phyloP scores from a whole-genome alignment of 2,329 filamentous ascomycete species.

The Alternaria solani region DNA sequence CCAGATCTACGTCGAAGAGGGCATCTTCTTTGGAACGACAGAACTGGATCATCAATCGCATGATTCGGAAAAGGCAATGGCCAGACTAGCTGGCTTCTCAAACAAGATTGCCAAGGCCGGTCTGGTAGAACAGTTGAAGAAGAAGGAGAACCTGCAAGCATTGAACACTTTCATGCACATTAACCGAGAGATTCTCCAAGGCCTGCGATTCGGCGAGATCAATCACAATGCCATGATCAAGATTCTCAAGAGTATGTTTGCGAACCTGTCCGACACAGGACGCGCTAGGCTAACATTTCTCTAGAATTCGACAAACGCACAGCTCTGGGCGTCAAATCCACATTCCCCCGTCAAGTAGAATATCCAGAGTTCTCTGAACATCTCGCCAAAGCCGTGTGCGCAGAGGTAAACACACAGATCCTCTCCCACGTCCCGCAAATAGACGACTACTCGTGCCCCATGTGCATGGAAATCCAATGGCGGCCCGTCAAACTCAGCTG shows the following conservation, averaged over 20 bases:
- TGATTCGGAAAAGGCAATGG: constrained; percentile 69
- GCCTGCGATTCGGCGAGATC: constrained; percentile 83
- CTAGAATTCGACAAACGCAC: constrained; percentile 88
- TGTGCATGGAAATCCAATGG: constrained; percentile 82
- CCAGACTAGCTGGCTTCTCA: constrained; percentile 76
- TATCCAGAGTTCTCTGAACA: constrained; percentile 67
- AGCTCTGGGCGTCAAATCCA: constrained; percentile 71
- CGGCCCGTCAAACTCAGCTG: constrained; percentile 80
- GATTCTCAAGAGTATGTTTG: constrained; percentile 79
- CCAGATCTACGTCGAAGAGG: constrained; percentile 79
- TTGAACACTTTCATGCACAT: constrained; percentile 74
- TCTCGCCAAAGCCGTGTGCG: constrained; percentile 78
- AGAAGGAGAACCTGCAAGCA: constrained; percentile 69
- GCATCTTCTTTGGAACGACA: constrained; percentile 81
- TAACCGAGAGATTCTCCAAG: constrained; percentile 79
- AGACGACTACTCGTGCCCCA: constrained; percentile 84
- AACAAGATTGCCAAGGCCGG: constrained; percentile 68
- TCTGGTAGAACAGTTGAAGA: constrained; percentile 68
- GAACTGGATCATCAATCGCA: constrained; percentile 75
- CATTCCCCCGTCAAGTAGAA: constrained; percentile 67
- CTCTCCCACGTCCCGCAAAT: constrained; percentile 78
- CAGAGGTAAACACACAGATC: constrained; percentile 75
- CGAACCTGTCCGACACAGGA: neutral
- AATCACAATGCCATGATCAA: constrained; percentile 80
- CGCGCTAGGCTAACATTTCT: neutral